Percentiles rank a stretch among this genome's conserved stretches.
Conservation (phyloP, 805 yeast genomes). For the Yamadazyma insecticola region DNA sequence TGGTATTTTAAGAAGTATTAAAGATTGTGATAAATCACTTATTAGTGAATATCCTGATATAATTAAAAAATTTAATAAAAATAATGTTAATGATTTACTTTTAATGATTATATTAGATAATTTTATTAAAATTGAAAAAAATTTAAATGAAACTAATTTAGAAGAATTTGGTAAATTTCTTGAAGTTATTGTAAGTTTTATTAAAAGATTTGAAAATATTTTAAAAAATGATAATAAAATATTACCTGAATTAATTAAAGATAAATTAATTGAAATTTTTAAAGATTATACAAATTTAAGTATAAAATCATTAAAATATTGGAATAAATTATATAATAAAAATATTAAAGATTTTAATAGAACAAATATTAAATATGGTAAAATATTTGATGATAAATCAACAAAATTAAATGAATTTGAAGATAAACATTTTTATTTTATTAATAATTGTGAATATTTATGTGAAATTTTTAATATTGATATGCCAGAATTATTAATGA, state of each 20-base stretch:
- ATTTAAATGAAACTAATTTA: too few species aligned
- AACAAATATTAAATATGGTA: conserved; percentile 66
- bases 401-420: conserved; percentile 25
- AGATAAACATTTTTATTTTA: conserved; percentile 5
- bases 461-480: conserved; percentile 6
- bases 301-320: conserved; percentile 28
- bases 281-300: conserved; percentile 31
- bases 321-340: conserved; percentile 37
- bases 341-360: conserved; percentile 5
- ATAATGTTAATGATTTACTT: conserved; percentile 15
- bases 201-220: conserved; percentile 41
- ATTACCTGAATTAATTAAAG: conserved; percentile 1
- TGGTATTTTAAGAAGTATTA: conserved; percentile 48
- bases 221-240: conserved; percentile 17
- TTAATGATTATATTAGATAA: conserved; percentile 23
- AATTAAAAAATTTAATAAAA: conserved; percentile 17
- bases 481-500: conserved; percentile 19
- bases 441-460: conserved; percentile 4
- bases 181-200: conserved; percentile 42
- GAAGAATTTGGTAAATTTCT: conserved; percentile 32
- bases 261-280: conserved; percentile 35
- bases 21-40: conserved; percentile 33
- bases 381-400: conserved; percentile 41
- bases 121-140: conserved; percentile 21
- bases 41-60: conserved; percentile 41